These are phyloP conservation scores for Syzygium aqueum DNA, from an alignment of 345 rosid species.

Conservation along the genomic window DNA sequence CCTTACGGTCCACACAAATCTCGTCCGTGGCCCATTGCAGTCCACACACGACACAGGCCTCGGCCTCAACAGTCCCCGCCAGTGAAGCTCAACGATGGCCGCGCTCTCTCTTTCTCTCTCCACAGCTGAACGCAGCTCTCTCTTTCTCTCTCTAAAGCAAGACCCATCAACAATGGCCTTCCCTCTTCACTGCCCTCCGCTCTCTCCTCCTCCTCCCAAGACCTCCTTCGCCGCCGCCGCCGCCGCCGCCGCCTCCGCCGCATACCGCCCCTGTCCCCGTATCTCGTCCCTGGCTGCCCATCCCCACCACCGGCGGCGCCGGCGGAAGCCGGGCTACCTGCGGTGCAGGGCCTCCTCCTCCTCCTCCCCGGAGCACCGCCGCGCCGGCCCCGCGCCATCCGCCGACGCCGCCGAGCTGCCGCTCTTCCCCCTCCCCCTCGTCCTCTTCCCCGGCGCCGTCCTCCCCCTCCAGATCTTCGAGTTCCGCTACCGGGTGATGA, in stretches of 20 bases:
- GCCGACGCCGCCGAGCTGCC: slow-evolving; percentile 76
- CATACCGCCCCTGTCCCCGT: not conserved
- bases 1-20: not conserved
- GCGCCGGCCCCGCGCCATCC: slow-evolving; percentile 36
- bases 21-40: not conserved
- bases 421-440: slow-evolving; percentile 79
- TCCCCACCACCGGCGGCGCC: not conserved
- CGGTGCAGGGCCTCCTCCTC: slow-evolving; percentile 25
- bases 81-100: not conserved
- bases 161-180: not conserved
- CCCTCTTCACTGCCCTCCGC: not conserved
- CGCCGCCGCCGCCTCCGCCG: not conserved
- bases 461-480: slow-evolving; percentile 97
- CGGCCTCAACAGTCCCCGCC: not conserved
- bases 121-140: not conserved
- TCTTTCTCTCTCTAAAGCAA: not conserved
- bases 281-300: not conserved
- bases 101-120: not conserved
- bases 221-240: not conserved
- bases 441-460: slow-evolving; percentile 89
- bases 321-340: not conserved
- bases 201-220: not conserved
- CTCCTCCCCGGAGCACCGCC: slow-evolving; percentile 19
- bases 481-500: slow-evolving; percentile 95
- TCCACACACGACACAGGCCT: not conserved